A percentile compares a stretch with the other conserved stretches of the same genome.
Conservation (phyloP, 2,329 filamentous ascomycete genomes). For the Sclerotinia glacialis region DNA sequence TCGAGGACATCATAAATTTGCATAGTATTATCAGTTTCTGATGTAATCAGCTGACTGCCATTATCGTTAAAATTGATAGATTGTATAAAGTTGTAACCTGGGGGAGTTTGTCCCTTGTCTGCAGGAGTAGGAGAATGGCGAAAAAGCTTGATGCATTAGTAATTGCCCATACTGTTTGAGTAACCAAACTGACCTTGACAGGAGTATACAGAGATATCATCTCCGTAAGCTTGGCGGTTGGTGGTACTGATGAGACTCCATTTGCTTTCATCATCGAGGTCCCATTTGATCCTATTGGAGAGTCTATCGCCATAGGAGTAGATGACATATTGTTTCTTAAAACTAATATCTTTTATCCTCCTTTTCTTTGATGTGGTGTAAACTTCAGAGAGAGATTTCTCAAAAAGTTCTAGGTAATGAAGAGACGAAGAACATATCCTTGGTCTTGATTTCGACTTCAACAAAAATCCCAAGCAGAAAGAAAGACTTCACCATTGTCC, state of each 20-base stretch:
- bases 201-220: constrained; percentile 76
- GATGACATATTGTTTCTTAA: constrained; percentile 32
- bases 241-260: constrained; percentile 29
- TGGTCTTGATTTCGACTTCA: background rate
- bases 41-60: constrained; percentile 86
- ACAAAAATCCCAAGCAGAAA: background rate
- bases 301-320: constrained; percentile 39
- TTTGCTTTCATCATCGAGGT: constrained; percentile 25
- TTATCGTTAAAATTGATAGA: constrained; percentile 97
- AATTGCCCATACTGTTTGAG: constrained; percentile 19
- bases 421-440: background rate
- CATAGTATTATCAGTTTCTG: constrained; percentile 90
- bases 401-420: too few species aligned
- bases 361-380: background rate
- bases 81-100: constrained; percentile 61
- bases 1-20: constrained; percentile 94
- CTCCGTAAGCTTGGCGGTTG: constrained; percentile 66
- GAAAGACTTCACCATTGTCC: constrained; percentile 2
- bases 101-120: constrained; percentile 39
- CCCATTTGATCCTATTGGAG: constrained; percentile 35
- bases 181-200: constrained; percentile 60
- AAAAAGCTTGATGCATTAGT: constrained; percentile 51
- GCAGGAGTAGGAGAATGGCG: constrained; percentile 52
- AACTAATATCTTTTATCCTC: background rate
- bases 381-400: background rate